Conservation (phyloP, 352 stramenopile genomes). For the Phytophthora rubi region DNA sequence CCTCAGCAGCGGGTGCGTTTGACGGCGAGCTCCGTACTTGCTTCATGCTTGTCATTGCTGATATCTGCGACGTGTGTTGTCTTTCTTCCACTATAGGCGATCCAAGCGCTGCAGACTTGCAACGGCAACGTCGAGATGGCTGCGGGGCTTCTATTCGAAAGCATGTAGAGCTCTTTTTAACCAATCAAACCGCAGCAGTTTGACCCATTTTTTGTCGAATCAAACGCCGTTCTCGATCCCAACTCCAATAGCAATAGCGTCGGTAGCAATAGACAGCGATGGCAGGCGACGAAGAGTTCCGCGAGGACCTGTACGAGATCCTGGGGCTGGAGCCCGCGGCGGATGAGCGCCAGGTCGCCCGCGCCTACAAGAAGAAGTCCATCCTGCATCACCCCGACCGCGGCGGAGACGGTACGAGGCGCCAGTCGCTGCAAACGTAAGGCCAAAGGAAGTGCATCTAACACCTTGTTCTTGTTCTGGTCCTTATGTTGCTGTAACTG, state of each 20-base stretch:
- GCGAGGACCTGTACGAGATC: constrained; percentile 75
- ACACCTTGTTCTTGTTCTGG: not conserved
- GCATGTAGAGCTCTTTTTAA: constrained; percentile 39
- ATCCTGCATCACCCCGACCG: constrained; percentile 82
- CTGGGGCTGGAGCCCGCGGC: constrained; percentile 72
- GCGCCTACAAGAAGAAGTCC: constrained; percentile 86
- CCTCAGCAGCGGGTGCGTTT: constrained; percentile 56
- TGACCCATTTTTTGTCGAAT: constrained; percentile 29
- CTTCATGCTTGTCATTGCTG: constrained; percentile 3
- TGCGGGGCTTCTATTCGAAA: constrained; percentile 84
- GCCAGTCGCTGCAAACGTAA: not conserved
- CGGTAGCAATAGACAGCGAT: constrained; percentile 13
- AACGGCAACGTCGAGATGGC: constrained; percentile 85
- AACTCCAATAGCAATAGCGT: not conserved
- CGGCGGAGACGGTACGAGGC: constrained; percentile 69
- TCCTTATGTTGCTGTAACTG: constrained; percentile 1
- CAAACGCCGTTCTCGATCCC: not conserved
- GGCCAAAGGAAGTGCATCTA: not conserved
- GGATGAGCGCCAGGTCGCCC: constrained; percentile 73
- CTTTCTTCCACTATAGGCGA: constrained; percentile 47
- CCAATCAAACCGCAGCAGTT: constrained; percentile 22
- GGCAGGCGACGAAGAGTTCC: constrained; percentile 47
- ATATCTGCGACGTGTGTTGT: constrained; percentile 29
- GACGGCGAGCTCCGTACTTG: not conserved
- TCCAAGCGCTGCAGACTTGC: constrained; percentile 68